These are phyloP conservation scores for Curvularia eragrostidis DNA, from an alignment of 2,329 filamentous ascomycete species.

Conservation along the genomic window DNA sequence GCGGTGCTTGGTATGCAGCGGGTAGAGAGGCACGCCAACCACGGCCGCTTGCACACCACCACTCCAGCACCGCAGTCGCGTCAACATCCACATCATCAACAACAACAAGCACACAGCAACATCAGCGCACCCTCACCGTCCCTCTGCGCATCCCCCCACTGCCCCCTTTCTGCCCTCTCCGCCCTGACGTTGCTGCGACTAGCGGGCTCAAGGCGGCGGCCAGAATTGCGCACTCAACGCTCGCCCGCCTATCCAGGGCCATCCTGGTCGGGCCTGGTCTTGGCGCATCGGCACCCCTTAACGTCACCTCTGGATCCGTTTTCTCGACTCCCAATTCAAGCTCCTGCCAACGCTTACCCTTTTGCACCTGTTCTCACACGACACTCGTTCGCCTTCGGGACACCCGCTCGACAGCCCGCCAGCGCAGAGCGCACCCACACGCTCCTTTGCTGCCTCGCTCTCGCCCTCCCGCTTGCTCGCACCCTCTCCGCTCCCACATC, in stretches of 20 bases:
- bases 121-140: background rate
- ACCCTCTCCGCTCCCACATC: background rate
- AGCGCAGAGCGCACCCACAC: conserved; percentile 26
- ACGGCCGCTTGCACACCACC: background rate
- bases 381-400: conserved; percentile 14
- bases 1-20: conserved; percentile 10
- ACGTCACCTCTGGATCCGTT: conserved; percentile 25
- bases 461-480: conserved; percentile 15
- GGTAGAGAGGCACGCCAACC: conserved; percentile 1
- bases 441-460: conserved; percentile 24
- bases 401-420: conserved; percentile 4
- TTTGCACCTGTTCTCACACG: conserved; percentile 1
- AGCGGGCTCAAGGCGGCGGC: conserved; percentile 11
- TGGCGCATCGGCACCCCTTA: conserved; percentile 25
- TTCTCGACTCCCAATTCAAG: conserved; percentile 24
- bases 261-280: conserved; percentile 19
- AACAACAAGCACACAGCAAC: background rate
- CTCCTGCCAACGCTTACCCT: conserved; percentile 19
- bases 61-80: background rate
- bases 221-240: conserved; percentile 19
- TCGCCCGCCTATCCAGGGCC: conserved; percentile 17
- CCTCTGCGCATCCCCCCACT: background rate
- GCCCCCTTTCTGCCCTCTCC: background rate
- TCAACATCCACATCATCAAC: background rate
- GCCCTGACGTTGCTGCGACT: background rate